Percentiles rank a stretch among this genome's conserved stretches.
Evolutionary conservation across 306 rosid species (phyloP).

Genomic region (Gastrolobium bilobum): DNA sequence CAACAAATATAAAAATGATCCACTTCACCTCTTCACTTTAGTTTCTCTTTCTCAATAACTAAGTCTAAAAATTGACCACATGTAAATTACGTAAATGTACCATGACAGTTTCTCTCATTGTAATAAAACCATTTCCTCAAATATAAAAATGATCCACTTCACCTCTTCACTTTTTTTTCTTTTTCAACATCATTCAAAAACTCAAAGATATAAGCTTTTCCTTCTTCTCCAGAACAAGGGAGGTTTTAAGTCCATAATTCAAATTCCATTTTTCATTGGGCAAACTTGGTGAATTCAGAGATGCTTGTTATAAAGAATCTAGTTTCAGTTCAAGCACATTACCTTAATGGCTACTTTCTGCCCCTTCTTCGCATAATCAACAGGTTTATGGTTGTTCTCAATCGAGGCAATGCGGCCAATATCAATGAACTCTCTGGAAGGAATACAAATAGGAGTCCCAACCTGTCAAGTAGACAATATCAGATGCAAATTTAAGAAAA

Average conservation of each 20-base stretch:
- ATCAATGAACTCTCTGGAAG: constrained; percentile 82
- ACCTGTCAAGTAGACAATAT: constrained; percentile 63
- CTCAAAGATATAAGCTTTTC: constrained; percentile 7
- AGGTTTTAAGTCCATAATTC: constrained; percentile 21
- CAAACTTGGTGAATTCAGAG: neutral
- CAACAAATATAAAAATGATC: neutral
- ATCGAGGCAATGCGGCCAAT: constrained; percentile 91
- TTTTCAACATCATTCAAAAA: neutral
- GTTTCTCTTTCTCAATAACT: constrained; percentile 21
- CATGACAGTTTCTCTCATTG: neutral
- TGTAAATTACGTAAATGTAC: constrained; percentile 6
- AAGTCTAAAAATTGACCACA: constrained; percentile 5
- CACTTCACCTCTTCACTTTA: constrained; percentile 1
- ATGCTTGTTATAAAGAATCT: constrained; percentile 10
- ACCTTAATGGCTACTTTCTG: constrained; percentile 93
- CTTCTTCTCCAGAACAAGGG: neutral
- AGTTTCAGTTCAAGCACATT: constrained; percentile 35
- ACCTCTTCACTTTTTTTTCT: neutral
- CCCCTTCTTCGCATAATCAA: constrained; percentile 92
- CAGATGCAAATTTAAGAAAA: constrained; percentile 35
- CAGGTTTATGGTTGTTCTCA: constrained; percentile 90
- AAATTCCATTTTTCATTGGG: constrained; percentile 5
- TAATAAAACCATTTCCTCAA: constrained; percentile 23
- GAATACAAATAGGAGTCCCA: constrained; percentile 96
- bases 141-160: constrained; percentile 1